Percentiles rank a stretch among this genome's conserved stretches.
These are phyloP conservation scores for Epichloe coenophiala DNA, from an alignment of 2,329 filamentous ascomycete genomes.

Conservation along the genomic window DNA sequence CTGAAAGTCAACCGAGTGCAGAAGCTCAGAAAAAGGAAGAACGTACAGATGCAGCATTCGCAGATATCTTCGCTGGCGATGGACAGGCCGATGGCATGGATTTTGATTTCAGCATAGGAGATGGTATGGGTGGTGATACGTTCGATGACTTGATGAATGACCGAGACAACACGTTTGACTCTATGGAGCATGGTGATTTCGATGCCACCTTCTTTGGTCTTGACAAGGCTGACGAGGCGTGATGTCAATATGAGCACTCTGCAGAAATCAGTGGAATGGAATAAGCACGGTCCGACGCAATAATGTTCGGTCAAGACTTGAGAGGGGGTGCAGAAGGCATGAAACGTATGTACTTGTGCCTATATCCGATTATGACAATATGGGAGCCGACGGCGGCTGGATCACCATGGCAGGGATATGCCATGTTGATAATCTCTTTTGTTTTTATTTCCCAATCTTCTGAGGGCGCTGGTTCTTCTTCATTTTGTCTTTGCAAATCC, in stretches of 20 bases:
- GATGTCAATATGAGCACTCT: neutral
- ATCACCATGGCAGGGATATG: neutral
- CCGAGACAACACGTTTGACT: conserved; percentile 27
- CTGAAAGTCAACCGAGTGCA: conserved; percentile 6
- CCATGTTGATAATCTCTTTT: too few species aligned
- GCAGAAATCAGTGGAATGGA: neutral
- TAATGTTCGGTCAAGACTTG: too few species aligned
- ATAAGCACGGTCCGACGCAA: too few species aligned
- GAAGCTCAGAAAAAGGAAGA: conserved; percentile 17
- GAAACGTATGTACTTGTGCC: too few species aligned
- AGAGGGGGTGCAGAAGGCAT: too few species aligned
- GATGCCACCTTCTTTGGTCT: conserved; percentile 34
- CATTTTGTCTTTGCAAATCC: neutral
- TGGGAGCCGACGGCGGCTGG: neutral
- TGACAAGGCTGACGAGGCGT: conserved; percentile 13
- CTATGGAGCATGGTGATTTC: conserved; percentile 31
- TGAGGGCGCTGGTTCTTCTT: neutral
- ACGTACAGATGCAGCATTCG: conserved; percentile 18
- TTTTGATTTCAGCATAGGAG: conserved; percentile 17
- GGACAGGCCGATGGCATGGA: conserved; percentile 25
- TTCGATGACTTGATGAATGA: conserved; percentile 38
- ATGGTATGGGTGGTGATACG: conserved; percentile 22
- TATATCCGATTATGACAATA: neutral
- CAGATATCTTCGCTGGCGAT: conserved; percentile 35
- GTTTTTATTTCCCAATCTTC: too few species aligned